Base-by-base conservation (phyloP, 768 basidiomycete species). In the Trametes elegans region DNA sequence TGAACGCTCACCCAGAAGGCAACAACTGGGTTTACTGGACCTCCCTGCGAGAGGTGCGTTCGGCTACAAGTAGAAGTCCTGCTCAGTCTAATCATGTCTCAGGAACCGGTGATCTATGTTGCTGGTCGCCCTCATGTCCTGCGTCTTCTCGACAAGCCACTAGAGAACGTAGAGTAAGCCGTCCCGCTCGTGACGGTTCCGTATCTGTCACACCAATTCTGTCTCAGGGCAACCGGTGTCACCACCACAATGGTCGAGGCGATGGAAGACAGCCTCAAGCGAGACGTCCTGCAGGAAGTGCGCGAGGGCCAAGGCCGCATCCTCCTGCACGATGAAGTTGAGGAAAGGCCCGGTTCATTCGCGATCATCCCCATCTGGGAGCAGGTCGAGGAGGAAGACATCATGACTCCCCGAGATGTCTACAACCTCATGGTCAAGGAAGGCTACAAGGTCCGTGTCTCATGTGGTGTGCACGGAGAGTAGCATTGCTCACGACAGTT, bases 321-420 rank as follows among this genome's bases (percentile, higher is more conserved):
- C 36, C 74, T 99, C 0, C 79, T 98, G 2, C 97, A 98, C 60
- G 96, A 98, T 63, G 96, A 99, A 72, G 83, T 97, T 6, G 95
- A 97, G 69, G 94, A 96, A 50, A 80, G 88, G 34, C 90, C 94
- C 1, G 95, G 95, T 2, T 79, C 83, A 0, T 98, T 93, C 70
- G 80, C 87, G 9, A 90, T 99, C 60, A 87, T 97, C 32, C 95
- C 97, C 1, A 84, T 94, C 43, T 99, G 95, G 96, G 95, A 98
- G 71, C 84, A 82, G 2, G 86, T 96, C 3, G 74, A 79, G 1
- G 85, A 89, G 55, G 77, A 77, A 23, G 92, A 95, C 40, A 90
- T 95, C 58, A 81, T 94, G 78, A 96, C 93, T 0, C 91, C 93
- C 3, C 73, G 87, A 61, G 90, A 93, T 55, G 88, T 89, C 1